Evolutionary conservation across 2,329 filamentous ascomycete genomes (phyloP).

Genomic region (Penicillium sp.): DNA sequence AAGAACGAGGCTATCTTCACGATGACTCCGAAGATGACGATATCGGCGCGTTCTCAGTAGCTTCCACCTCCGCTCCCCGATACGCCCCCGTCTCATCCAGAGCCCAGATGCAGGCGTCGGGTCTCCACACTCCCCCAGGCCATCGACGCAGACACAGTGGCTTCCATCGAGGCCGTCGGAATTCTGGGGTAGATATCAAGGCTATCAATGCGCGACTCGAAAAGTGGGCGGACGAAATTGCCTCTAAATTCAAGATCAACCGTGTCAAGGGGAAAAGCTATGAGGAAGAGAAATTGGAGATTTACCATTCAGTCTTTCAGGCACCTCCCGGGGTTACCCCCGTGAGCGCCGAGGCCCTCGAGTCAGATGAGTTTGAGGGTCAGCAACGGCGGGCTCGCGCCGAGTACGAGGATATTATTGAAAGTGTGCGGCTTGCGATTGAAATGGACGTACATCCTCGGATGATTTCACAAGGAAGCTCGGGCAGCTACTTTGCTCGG

Average conservation of each 20-base stretch:
- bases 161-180: slow-evolving; percentile 60
- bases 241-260: slow-evolving; percentile 88
- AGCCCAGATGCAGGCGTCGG: slow-evolving; percentile 51
- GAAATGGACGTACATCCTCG: slow-evolving; percentile 87
- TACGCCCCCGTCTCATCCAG: slow-evolving; percentile 58
- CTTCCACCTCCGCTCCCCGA: slow-evolving; percentile 56
- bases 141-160: slow-evolving; percentile 48
- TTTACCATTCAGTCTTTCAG: slow-evolving; percentile 96
- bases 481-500: slow-evolving; percentile 94
- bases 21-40: slow-evolving; percentile 69
- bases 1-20: slow-evolving; percentile 48
- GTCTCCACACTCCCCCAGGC: slow-evolving; percentile 37
- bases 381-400: slow-evolving; percentile 63
- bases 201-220: slow-evolving; percentile 95
- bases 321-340: slow-evolving; percentile 83
- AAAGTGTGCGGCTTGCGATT: slow-evolving; percentile 87
- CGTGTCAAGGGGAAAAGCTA: slow-evolving; percentile 69
- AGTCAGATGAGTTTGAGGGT: slow-evolving; percentile 57
- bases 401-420: slow-evolving; percentile 84
- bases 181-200: slow-evolving; percentile 91
- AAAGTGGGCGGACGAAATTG: slow-evolving; percentile 96
- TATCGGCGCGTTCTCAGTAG: slow-evolving; percentile 51
- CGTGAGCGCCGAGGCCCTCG: slow-evolving; percentile 70
- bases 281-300: slow-evolving; percentile 86
- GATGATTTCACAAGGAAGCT: slow-evolving; percentile 96